phyloP scores from a whole-genome alignment of 108 stramenopile species.

The Parietichytrium sp. region DNA sequence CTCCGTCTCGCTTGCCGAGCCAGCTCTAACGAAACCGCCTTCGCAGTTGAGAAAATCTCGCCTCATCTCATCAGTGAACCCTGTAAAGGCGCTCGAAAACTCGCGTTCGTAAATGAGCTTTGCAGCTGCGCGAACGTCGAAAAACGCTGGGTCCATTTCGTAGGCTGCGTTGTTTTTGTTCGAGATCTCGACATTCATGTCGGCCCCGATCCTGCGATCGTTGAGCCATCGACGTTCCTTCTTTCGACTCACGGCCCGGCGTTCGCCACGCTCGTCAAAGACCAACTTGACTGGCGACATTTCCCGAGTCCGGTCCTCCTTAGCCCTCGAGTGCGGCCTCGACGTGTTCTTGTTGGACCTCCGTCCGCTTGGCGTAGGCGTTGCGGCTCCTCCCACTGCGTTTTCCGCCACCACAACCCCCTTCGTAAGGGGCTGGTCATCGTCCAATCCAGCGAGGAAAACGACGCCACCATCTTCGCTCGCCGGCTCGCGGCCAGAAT shows the following conservation, averaged over 20 bases:
- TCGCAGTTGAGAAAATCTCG: neutral
- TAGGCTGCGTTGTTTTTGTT: neutral
- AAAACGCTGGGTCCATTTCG: neutral
- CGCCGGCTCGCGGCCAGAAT: too few relatives aligned
- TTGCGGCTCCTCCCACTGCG: too few relatives aligned
- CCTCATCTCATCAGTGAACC: slow-evolving; percentile 32
- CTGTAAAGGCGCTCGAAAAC: neutral
- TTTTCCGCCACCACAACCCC: too few relatives aligned
- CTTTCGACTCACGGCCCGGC: neutral
- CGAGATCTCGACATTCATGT: neutral
- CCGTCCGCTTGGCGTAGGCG: too few relatives aligned
- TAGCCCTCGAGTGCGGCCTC: too few relatives aligned
- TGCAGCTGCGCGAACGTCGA: neutral
- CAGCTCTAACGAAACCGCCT: neutral
- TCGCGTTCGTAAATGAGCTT: slow-evolving; percentile 4
- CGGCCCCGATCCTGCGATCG: neutral
- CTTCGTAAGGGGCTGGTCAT: too few relatives aligned
- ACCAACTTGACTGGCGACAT: too few relatives aligned
- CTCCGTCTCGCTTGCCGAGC: neutral
- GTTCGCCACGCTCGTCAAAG: too few relatives aligned
- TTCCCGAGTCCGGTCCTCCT: too few relatives aligned
- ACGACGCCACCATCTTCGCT: too few relatives aligned
- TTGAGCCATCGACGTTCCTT: slow-evolving; percentile 34
- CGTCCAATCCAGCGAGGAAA: too few relatives aligned
- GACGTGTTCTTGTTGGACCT: too few relatives aligned